Evolutionary conservation across 345 rosid species (phyloP), one percentile per base, ranked within the genome.

Genomic region (Populus davidiana): DNA sequence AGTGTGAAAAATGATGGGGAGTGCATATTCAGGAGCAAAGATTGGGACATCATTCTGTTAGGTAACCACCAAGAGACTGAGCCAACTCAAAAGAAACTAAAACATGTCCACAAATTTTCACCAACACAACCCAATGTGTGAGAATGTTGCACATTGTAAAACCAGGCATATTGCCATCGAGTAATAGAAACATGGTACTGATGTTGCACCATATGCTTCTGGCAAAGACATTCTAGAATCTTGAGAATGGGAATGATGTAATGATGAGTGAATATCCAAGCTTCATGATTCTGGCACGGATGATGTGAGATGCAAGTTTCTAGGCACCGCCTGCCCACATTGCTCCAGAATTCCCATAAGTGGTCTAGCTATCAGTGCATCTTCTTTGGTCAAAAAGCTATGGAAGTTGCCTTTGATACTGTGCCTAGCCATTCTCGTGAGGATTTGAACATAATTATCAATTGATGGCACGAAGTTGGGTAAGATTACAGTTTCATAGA

Each of bases 371-470:
- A 76, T 69, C 12, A 9, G 66, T 0, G 80, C 89, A 43, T 90
- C 87, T 33, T 86, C 86, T 47, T 79, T 69, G 1, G 86, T 79
- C 25, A 93, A 18, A 81, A 86, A 83, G 87, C 88, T 83, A 54
- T 87, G 87, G 71, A 90, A 70, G 41, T 73, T 50, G n/a, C 96
- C 90, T 0, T 70, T 21, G 77, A 85, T 83, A n/a, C 86, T 85
- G 33, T 84, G 72, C 49, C 87, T 88, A 11, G 93, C 93, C 89
- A 89, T 90, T 75, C 84, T 87, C 1, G 81, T 85, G 68, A 89
- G 84, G 29, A 89, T 85, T 74, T 85, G 73, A 56, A 79, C 75
- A 44, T 86, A 87, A 36, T 49, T 79, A 20, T 83, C 83, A 2
- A 80, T 81, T 0, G 82, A 85, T 2, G 70, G 68, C 66, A 84